Evolutionary conservation across 176 grass and related monocot genomes (phyloP), one percentile per base, ranked within the genome.

Genomic region (Zoysia pacifica): DNA sequence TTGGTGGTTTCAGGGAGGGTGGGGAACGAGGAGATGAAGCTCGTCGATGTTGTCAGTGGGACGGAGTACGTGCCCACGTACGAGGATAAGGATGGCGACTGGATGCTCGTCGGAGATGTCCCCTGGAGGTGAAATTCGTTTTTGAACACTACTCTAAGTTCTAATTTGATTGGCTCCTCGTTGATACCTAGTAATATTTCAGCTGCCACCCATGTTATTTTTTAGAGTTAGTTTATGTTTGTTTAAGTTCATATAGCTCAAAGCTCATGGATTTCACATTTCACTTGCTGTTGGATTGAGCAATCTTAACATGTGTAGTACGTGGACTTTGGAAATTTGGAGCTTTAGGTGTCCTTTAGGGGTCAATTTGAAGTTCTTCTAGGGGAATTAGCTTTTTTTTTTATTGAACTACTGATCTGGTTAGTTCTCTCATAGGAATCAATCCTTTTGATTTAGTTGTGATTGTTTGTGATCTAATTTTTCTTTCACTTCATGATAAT

Each of bases 1-100:
- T 35, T 35, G n/a, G 12, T 35, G 74, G 10, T 4, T 72, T 75
- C 88, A 98, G 96, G 92, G 53, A 88, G 77, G 83, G 77, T 82
- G 16, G 85, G 83, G n/a, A 89, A 92, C 20, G 82, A 92, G 44
- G 86, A 90, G 84, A 91, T 89, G 83, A 81, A 90, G 77, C 85
- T 95, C 74, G 90, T 98, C 47, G 96, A 98, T 68, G 88, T 66
- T 9, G 90, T 79, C 50, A 90, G 65, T 28, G 90, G 92, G 40
- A 84, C 79, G 36, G 96, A 98, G 64, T 98, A 93, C 36, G 87
- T 94, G 38, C 87, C 88, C 5, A 97, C 93, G 36, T 97, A 97
- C 62, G 89, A 97, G 92, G 91, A 97, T 76, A 97, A 97, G 72
- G 94, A 97, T 48, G 91, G 87, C 43, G 91, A 97, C 79, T 97